phyloP scores from a whole-genome alignment of 208 protist species.

The Leishmania turanica region DNA sequence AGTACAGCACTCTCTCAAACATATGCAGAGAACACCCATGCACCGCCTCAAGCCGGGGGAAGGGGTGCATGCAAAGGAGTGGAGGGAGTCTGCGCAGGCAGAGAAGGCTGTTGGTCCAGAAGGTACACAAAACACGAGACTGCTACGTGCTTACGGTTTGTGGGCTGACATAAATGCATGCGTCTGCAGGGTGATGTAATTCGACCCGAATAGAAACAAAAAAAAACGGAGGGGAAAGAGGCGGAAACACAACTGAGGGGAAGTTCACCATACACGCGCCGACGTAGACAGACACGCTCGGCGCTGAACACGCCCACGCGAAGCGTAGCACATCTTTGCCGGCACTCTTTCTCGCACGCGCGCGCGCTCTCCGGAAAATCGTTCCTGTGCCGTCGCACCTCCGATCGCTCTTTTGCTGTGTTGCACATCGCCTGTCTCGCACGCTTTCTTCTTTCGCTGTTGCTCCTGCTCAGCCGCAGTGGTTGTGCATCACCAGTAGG shows the following conservation, averaged over 20 bases:
- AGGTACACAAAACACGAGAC: not conserved
- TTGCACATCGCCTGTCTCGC: not conserved
- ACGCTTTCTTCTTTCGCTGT: not conserved
- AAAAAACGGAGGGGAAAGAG: not conserved
- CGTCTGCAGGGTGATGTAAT: not conserved
- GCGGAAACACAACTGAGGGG: not conserved
- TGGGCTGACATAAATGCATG: not conserved
- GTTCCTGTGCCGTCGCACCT: not conserved
- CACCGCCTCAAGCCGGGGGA: not conserved
- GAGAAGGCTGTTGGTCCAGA: not conserved
- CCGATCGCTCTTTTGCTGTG: not conserved
- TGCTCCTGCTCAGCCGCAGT: not conserved
- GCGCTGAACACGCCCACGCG: too few species aligned
- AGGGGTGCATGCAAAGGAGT: not conserved
- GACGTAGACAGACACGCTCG: not conserved
- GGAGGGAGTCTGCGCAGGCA: not conserved
- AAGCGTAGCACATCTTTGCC: too few species aligned
- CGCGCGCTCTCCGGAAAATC: not conserved
- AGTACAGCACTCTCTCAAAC: not conserved
- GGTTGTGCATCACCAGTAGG: conserved; percentile 19
- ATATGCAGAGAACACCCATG: not conserved
- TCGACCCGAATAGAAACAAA: not conserved
- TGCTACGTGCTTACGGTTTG: not conserved
- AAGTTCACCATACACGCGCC: not conserved
- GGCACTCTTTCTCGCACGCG: not conserved